Percentiles rank a stretch among this genome's conserved stretches.
phyloP scores from a whole-genome alignment of 495 filamentous ascomycete species.

The Darksidea phi region DNA sequence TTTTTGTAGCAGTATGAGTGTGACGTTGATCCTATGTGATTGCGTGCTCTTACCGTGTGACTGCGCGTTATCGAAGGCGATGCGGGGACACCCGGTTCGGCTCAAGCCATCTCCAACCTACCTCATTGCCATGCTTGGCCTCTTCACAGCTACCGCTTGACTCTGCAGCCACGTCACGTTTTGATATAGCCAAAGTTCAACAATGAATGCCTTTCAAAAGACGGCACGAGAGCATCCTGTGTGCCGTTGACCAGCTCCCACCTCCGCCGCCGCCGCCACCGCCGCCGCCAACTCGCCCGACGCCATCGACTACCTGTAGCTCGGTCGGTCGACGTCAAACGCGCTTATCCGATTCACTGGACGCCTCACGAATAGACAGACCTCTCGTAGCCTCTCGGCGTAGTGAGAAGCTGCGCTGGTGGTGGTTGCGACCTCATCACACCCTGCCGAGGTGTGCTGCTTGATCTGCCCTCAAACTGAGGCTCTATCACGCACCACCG shows the following conservation, averaged over 20 bases:
- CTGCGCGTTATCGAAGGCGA: too few relatives aligned
- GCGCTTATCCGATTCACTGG: not conserved
- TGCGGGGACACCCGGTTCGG: too few relatives aligned
- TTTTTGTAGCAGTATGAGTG: too few relatives aligned
- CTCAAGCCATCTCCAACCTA: too few relatives aligned
- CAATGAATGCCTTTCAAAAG: constrained; percentile 27
- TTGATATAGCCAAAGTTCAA: not conserved
- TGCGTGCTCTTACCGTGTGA: too few relatives aligned
- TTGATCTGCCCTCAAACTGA: not conserved
- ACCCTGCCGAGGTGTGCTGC: not conserved
- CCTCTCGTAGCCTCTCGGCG: not conserved
- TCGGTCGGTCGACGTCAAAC: not conserved
- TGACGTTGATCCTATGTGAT: too few relatives aligned
- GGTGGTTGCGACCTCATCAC: not conserved
- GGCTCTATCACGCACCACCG: not conserved
- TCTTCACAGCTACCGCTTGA: constrained; percentile 3
- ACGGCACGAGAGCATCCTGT: constrained; percentile 21
- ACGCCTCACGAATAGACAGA: not conserved
- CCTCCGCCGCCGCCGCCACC: constrained; percentile 14
- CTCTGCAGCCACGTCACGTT: not conserved
- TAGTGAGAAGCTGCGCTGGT: not conserved
- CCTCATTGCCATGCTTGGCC: not conserved
- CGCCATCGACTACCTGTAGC: constrained; percentile 1
- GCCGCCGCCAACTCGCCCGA: constrained; percentile 7
- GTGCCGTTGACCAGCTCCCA: constrained; percentile 25